These are phyloP conservation scores for Fusarium devonianum DNA, from an alignment of 2,329 filamentous ascomycete species.

Conservation along the genomic window DNA sequence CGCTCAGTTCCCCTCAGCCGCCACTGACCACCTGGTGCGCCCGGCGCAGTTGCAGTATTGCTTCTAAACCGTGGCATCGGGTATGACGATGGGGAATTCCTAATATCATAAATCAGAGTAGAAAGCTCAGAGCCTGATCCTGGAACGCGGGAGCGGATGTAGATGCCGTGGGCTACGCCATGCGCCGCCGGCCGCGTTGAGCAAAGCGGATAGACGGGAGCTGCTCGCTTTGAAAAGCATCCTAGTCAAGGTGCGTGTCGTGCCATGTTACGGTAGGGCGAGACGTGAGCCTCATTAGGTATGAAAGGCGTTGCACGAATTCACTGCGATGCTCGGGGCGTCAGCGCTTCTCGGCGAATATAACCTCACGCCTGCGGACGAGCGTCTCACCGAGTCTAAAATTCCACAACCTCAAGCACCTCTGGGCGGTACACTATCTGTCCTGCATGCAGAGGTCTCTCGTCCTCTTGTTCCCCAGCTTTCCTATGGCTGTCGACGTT, in stretches of 20 bases:
- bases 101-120: slow-evolving; percentile 1
- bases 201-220: slow-evolving; percentile 26
- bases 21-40: slow-evolving; percentile 19
- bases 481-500: slow-evolving; percentile 15
- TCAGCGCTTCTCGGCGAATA: slow-evolving; percentile 22
- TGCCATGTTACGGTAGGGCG: slow-evolving; percentile 26
- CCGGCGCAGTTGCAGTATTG: slow-evolving; percentile 9
- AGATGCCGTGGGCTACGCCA: slow-evolving; percentile 28
- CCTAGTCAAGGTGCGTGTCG: slow-evolving; percentile 24
- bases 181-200: slow-evolving; percentile 34
- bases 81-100: slow-evolving; percentile 10
- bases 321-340: slow-evolving; percentile 17
- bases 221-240: slow-evolving; percentile 14
- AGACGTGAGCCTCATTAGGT: slow-evolving; percentile 36
- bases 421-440: not conserved
- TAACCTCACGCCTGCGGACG: slow-evolving; percentile 29
- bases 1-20: slow-evolving; percentile 9
- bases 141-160: slow-evolving; percentile 18
- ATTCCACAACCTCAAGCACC: not conserved
- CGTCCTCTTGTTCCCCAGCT: not conserved
- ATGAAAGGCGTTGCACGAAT: slow-evolving; percentile 14
- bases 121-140: slow-evolving; percentile 11
- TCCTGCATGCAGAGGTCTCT: slow-evolving; percentile 1
- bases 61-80: slow-evolving; percentile 22
- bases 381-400: not conserved